Evolutionary conservation across 1,284 basidiomycete genomes (phyloP).

Genomic region (Puccinia sorghi): DNA sequence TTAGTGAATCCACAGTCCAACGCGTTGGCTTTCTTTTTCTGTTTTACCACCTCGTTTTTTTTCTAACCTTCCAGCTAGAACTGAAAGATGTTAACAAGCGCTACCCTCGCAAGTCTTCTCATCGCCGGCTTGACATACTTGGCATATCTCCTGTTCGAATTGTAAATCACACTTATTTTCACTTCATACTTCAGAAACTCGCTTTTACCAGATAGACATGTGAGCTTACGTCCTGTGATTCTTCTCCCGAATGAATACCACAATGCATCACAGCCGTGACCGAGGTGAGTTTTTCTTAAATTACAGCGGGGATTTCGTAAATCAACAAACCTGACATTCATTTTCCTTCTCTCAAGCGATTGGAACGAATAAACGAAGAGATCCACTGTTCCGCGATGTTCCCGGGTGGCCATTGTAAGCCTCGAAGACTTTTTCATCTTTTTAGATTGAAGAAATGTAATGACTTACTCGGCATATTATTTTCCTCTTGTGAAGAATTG

Average conservation of each 20-base stretch:
- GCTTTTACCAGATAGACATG: background rate
- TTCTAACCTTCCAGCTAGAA: background rate
- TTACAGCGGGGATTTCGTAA: background rate
- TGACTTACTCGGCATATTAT: background rate
- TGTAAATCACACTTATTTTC: background rate
- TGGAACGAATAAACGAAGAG: conserved; percentile 9
- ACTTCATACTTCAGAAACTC: background rate
- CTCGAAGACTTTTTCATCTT: background rate
- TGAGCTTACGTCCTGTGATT: background rate
- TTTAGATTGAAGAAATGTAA: background rate
- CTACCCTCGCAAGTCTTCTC: background rate
- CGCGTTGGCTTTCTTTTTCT: background rate
- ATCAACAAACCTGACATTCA: background rate
- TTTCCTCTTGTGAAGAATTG: background rate
- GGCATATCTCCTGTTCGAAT: conserved; percentile 18
- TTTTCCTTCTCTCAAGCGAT: conserved; percentile 11
- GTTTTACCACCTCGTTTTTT: background rate
- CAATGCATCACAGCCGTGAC: background rate
- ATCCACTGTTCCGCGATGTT: background rate
- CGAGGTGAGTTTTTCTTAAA: conserved; percentile 13
- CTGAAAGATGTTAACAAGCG: background rate
- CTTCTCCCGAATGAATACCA: background rate
- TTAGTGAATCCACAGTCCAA: background rate
- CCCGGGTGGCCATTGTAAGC: conserved; percentile 20
- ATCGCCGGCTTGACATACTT: conserved; percentile 6